Evolutionary conservation across 257 asterid species (phyloP).

Genomic region (Nemophila menziesii): DNA sequence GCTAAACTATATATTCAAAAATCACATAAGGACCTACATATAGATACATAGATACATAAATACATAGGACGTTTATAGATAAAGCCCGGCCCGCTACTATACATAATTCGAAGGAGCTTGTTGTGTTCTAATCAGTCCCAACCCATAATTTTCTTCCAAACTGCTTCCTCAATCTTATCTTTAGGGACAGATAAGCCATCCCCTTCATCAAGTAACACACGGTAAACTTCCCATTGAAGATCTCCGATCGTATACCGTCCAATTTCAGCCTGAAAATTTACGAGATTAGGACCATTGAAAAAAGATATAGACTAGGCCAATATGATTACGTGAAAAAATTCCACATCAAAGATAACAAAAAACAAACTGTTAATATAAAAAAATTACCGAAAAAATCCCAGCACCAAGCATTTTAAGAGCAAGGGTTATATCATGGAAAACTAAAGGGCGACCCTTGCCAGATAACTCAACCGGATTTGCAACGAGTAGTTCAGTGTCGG

Average conservation of each 20-base stretch:
- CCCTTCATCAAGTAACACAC: conserved; percentile 69
- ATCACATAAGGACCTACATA: too few relatives aligned
- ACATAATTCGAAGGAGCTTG: conserved; percentile 1
- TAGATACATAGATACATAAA: too few relatives aligned
- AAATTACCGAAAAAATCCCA: conserved; percentile 67
- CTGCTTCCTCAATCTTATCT: conserved; percentile 51
- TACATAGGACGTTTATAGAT: too few relatives aligned
- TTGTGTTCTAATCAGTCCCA: conserved; percentile 35
- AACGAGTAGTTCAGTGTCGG: conserved; percentile 71
- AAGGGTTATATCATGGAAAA: conserved; percentile 71
- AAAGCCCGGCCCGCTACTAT: too few relatives aligned
- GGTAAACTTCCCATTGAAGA: conserved; percentile 83
- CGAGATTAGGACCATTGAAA: background rate
- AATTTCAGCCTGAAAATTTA: conserved; percentile 54
- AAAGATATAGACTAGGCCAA: too few relatives aligned
- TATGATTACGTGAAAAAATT: too few relatives aligned
- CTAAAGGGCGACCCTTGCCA: conserved; percentile 81
- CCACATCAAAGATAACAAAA: too few relatives aligned
- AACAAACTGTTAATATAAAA: too few relatives aligned
- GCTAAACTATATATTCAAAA: too few relatives aligned
- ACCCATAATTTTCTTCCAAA: conserved; percentile 83
- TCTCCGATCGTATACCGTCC: conserved; percentile 59
- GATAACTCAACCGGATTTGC: conserved; percentile 83
- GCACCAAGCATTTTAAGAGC: conserved; percentile 70
- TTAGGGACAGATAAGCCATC: conserved; percentile 39